phyloP scores from a whole-genome alignment of 164 flowering plant species.

The Tetracentron sinense region DNA sequence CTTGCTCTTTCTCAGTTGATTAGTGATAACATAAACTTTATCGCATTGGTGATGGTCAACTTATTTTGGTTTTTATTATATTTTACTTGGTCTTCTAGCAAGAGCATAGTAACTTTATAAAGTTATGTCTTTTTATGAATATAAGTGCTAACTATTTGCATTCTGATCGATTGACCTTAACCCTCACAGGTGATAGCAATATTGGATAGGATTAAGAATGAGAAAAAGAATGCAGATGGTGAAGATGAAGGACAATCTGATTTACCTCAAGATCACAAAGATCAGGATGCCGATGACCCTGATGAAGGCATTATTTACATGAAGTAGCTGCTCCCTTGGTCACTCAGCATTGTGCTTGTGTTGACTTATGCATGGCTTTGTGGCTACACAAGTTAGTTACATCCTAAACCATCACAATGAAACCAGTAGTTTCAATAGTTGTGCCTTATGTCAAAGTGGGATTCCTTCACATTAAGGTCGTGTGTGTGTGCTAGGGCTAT shows the following conservation, averaged over 20 bases:
- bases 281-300: conserved; percentile 66
- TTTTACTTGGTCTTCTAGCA: neutral
- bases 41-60: neutral
- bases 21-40: neutral
- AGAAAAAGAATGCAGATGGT: neutral
- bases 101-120: neutral
- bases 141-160: neutral
- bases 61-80: neutral
- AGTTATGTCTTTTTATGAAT: neutral
- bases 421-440: no score
- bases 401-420: no score
- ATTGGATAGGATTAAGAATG: neutral
- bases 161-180: neutral
- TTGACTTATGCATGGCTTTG: neutral
- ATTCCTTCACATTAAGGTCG: no score
- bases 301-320: conserved; percentile 81
- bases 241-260: neutral
- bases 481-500: no score
- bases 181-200: neutral
- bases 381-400: neutral
- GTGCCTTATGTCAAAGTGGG: no score
- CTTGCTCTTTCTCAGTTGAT: neutral
- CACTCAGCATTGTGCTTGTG: neutral
- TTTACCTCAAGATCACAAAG: conserved; percentile 7
- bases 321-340: conserved; percentile 32